These are phyloP conservation scores for Tricholomella constricta DNA, from an alignment of 768 basidiomycete genomes.

Conservation along the genomic window DNA sequence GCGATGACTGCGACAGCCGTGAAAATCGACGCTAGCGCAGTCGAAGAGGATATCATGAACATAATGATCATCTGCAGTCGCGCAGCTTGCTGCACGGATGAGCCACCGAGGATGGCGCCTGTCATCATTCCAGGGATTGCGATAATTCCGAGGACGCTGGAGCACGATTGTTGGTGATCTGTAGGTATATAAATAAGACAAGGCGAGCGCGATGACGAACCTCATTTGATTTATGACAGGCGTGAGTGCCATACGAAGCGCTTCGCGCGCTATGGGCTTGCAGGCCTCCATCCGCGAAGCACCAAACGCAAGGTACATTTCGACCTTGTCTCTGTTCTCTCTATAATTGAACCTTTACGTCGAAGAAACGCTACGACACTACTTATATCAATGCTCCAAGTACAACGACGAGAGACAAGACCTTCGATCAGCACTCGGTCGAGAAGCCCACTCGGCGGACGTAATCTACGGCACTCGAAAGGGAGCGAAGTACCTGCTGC, in stretches of 20 bases:
- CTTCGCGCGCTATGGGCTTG: slow-evolving; percentile 74
- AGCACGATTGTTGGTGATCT: slow-evolving; percentile 29
- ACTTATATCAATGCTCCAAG: no score
- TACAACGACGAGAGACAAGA: no score
- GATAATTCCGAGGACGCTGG: slow-evolving; percentile 75
- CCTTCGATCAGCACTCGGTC: no score
- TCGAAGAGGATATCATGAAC: slow-evolving; percentile 87
- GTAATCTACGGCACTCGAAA: no score
- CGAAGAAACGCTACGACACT: no score
- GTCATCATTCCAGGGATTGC: slow-evolving; percentile 93
- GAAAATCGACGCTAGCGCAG: slow-evolving; percentile 68
- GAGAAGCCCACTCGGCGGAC: no score
- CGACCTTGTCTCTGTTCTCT: slow-evolving; percentile 84
- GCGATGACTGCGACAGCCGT: slow-evolving; percentile 61
- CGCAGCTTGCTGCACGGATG: slow-evolving; percentile 83
- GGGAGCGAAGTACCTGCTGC: no score
- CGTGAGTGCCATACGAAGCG: slow-evolving; percentile 75
- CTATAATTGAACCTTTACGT: slow-evolving; percentile 44
- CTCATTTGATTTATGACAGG: slow-evolving; percentile 90
- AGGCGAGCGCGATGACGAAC: slow-evolving; percentile 30
- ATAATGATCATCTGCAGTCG: slow-evolving; percentile 91
- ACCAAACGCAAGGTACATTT: slow-evolving; percentile 84
- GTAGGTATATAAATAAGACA: neutral
- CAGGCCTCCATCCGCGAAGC: slow-evolving; percentile 85
- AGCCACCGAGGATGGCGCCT: slow-evolving; percentile 85